Evolutionary conservation across 2,329 filamentous ascomycete species (phyloP).

Genomic region (Colletotrichum phormii): DNA sequence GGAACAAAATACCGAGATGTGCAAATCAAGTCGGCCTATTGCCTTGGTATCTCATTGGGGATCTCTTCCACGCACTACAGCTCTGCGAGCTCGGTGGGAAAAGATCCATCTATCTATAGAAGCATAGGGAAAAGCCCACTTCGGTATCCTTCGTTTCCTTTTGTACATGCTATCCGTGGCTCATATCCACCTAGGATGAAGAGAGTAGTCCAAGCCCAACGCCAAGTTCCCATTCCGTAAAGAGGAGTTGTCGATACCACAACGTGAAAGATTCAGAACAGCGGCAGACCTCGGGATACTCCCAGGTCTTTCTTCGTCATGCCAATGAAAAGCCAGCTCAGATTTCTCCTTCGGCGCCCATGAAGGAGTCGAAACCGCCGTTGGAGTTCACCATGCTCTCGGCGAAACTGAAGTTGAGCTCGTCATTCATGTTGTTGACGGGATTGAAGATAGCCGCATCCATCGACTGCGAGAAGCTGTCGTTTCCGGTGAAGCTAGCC

Average conservation of each 20-base stretch:
- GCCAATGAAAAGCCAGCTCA: constrained; percentile 37
- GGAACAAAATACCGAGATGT: background rate
- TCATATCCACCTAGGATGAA: background rate
- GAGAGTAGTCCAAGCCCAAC: constrained; percentile 11
- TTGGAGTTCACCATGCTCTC: constrained; percentile 2
- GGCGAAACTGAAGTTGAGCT: constrained; percentile 22
- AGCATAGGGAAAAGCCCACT: constrained; percentile 3
- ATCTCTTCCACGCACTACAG: constrained; percentile 7
- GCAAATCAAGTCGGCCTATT: constrained; percentile 14
- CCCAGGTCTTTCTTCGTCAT: background rate
- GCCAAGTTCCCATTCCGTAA: constrained; percentile 2
- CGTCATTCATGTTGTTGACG: background rate
- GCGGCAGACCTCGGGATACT: background rate
- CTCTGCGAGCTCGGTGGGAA: constrained; percentile 4
- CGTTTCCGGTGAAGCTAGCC: background rate
- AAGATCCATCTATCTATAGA: constrained; percentile 17
- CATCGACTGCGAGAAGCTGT: constrained; percentile 20
- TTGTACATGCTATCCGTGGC: constrained; percentile 20
- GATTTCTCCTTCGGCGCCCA: constrained; percentile 51
- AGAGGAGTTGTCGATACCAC: background rate
- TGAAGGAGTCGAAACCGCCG: constrained; percentile 35
- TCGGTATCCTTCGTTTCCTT: constrained; percentile 3
- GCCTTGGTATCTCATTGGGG: constrained; percentile 28
- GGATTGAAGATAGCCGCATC: background rate
- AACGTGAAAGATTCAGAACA: background rate